Evolutionary conservation across 1,284 basidiomycete genomes (phyloP).

Genomic region (Boletus mariae): DNA sequence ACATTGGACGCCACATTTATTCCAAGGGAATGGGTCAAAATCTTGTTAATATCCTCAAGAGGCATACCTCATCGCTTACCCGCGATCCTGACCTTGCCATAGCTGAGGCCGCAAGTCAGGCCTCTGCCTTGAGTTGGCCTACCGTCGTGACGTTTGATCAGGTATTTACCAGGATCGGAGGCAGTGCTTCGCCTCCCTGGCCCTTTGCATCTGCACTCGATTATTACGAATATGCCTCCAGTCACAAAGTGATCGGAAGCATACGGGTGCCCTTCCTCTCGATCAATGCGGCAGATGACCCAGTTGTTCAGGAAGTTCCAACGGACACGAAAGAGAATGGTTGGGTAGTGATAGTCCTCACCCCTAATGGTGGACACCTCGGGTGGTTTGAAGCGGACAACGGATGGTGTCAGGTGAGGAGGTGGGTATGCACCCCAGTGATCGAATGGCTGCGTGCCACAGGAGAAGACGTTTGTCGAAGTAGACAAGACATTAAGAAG

Average conservation of each 20-base stretch:
- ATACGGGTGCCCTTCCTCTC: slow-evolving; percentile 74
- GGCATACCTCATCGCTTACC: slow-evolving; percentile 53
- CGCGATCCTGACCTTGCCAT: slow-evolving; percentile 51
- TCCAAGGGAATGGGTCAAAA: slow-evolving; percentile 83
- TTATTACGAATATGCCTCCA: slow-evolving; percentile 79
- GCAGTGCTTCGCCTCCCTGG: slow-evolving; percentile 77
- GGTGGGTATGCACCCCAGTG: slow-evolving; percentile 74
- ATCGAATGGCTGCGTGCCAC: slow-evolving; percentile 70
- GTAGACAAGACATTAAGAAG: slow-evolving; percentile 28
- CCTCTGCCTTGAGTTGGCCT: slow-evolving; percentile 48
- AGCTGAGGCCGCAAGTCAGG: slow-evolving; percentile 44
- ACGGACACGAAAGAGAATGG: slow-evolving; percentile 56
- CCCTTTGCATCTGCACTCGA: slow-evolving; percentile 73
- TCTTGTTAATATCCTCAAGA: slow-evolving; percentile 62
- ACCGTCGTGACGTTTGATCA: slow-evolving; percentile 63
- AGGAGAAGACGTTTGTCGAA: slow-evolving; percentile 48
- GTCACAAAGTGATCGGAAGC: slow-evolving; percentile 50
- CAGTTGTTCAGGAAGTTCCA: slow-evolving; percentile 70
- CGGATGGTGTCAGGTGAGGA: slow-evolving; percentile 42
- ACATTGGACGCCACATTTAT: slow-evolving; percentile 71
- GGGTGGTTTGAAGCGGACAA: slow-evolving; percentile 83
- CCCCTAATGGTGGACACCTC: slow-evolving; percentile 85
- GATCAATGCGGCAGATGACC: slow-evolving; percentile 90
- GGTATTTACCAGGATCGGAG: slow-evolving; percentile 68
- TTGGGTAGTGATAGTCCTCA: slow-evolving; percentile 71